Conservation (phyloP, 306 rosid genomes). For the Luffa acutangula region DNA sequence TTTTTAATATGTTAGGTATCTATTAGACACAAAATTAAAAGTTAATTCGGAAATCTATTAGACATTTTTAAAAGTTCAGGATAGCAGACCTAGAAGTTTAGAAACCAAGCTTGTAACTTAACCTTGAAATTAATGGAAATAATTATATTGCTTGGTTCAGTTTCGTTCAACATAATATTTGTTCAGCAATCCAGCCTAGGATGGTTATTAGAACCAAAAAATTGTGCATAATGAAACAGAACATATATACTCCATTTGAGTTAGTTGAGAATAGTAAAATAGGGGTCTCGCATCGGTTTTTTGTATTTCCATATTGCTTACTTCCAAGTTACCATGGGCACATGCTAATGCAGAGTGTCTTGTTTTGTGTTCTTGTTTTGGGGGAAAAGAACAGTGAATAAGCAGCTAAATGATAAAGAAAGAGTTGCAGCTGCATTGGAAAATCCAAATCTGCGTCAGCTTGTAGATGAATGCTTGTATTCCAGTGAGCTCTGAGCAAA, state of each 20-base stretch:
- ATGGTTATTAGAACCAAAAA: neutral
- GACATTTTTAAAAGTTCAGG: too few species aligned
- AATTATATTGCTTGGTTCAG: neutral
- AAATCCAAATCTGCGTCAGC: constrained; percentile 95
- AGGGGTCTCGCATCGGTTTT: neutral
- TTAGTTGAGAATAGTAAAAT: neutral
- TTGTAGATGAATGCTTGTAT: constrained; percentile 84
- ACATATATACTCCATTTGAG: too few species aligned
- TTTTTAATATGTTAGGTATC: too few species aligned
- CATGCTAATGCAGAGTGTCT: neutral
- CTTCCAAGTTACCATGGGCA: neutral
- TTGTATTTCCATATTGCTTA: neutral
- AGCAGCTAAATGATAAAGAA: constrained; percentile 93
- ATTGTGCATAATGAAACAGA: neutral
- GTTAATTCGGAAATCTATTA: too few species aligned
- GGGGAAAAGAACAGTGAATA: constrained; percentile 44
- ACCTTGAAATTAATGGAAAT: too few species aligned
- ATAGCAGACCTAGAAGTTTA: too few species aligned
- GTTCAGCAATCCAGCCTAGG: neutral
- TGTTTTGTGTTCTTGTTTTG: neutral
- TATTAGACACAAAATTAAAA: too few species aligned
- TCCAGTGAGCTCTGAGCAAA: constrained; percentile 71
- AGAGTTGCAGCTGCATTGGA: constrained; percentile 93
- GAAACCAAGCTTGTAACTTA: too few species aligned
- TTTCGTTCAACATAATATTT: neutral